Base-by-base conservation (phyloP, 75 land plant species). In the Larix kaempferi region DNA sequence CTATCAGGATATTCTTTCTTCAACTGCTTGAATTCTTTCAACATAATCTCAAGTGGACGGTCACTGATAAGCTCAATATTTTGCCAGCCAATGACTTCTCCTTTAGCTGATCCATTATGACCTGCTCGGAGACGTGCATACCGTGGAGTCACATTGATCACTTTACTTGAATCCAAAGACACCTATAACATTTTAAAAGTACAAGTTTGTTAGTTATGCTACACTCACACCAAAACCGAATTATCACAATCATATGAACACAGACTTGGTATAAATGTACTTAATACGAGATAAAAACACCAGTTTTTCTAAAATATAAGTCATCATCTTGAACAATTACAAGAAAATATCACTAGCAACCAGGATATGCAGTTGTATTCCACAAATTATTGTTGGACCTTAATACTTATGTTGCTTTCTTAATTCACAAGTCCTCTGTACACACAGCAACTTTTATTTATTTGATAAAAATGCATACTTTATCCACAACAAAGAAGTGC, bases 11-110 rank as follows among this genome's bases (percentile, higher is more conserved):
- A 98, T 76, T 95, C 98, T 62, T 93, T 83, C 86, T 98, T 98
- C 29, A 98, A 78, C 80, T 88, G 90, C 83, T 89, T 88, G 80
- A 98, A 89, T 76, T 98, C 99, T 37, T 87, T 89, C 67, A 98
- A 78, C 99, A 98, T 98, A 10, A 88, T 98, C 81, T 98, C 98
- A 63, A 98, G 89, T 19, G 99, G 99, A 5, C 99, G 90, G 77
- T 98, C 99, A 77, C 99, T 98, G 54, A 98, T 98, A 4, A 98
- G 94, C 75, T 98, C 99, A 76, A 98, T 98, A 83, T 98, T 98
- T 71, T 98, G 84, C 99, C 99, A 98, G 49, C 99, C 99, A 71
- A 98, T 98, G 26, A 98, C 97, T 62, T 95, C 98, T 49, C 91
- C 91, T 77, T 88, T 94, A 23, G 89, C 74, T 21, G 93, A 91